phyloP scores from a whole-genome alignment of 2,329 filamentous ascomycete genomes.

The Plectosphaerella cucumerina region DNA sequence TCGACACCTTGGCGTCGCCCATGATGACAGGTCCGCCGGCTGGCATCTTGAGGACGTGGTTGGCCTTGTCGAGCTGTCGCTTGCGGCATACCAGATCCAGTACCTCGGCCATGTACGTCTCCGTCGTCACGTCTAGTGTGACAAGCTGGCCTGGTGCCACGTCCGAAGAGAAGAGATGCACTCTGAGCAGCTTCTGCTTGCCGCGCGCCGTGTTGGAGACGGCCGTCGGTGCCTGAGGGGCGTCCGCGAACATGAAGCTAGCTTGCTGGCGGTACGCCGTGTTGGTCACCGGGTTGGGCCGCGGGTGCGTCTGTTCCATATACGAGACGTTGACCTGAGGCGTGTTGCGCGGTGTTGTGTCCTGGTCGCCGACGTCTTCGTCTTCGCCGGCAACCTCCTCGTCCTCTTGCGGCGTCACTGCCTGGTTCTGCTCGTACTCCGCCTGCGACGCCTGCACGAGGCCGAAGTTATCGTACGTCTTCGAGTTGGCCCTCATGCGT shows the following conservation, averaged over 20 bases:
- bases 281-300: constrained; percentile 57
- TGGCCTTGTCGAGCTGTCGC: constrained; percentile 72
- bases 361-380: constrained; percentile 34
- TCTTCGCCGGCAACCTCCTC: constrained; percentile 25
- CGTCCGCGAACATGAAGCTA: constrained; percentile 48
- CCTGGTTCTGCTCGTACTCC: constrained; percentile 66
- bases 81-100: constrained; percentile 75
- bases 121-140: constrained; percentile 71
- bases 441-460: constrained; percentile 67
- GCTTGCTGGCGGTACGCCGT: constrained; percentile 54
- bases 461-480: constrained; percentile 78
- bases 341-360: constrained; percentile 38
- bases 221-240: constrained; percentile 43
- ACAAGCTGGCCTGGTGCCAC: constrained; percentile 69
- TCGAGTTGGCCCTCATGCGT: constrained; percentile 63
- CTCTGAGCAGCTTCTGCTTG: constrained; percentile 64
- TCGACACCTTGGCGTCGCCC: constrained; percentile 73
- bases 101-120: constrained; percentile 79
- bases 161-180: constrained; percentile 69
- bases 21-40: constrained; percentile 71
- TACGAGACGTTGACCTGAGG: constrained; percentile 35
- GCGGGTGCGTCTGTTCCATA: constrained; percentile 27
- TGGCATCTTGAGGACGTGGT: constrained; percentile 74
- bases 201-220: constrained; percentile 48
- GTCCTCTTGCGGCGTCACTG: constrained; percentile 61